Evolutionary conservation across 352 stramenopile species (phyloP).

Genomic region (Globisporangium viniferum): DNA sequence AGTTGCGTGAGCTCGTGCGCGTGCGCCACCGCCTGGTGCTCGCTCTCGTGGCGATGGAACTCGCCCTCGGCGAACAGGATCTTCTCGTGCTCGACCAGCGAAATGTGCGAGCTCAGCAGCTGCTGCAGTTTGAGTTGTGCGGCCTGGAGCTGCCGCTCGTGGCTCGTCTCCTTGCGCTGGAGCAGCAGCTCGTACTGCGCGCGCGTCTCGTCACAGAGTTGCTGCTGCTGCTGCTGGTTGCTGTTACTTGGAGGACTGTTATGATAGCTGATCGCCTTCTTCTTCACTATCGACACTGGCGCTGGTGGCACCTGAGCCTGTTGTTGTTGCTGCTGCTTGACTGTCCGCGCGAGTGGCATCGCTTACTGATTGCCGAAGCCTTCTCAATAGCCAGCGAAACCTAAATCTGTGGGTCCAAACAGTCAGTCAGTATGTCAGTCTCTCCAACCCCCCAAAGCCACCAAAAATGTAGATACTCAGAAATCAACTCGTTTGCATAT

Average conservation of each 20-base stretch:
- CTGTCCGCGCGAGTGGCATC: slow-evolving; percentile 2
- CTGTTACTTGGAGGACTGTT: not conserved
- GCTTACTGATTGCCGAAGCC: not conserved
- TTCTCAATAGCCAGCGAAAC: not conserved
- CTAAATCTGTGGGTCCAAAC: not conserved
- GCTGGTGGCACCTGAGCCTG: not conserved
- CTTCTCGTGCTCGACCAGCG: slow-evolving; percentile 52
- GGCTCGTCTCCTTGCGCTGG: slow-evolving; percentile 32
- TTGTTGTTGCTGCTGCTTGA: not conserved
- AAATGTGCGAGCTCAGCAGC: slow-evolving; percentile 42
- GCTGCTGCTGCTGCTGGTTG: slow-evolving; percentile 15
- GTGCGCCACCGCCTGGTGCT: slow-evolving; percentile 21
- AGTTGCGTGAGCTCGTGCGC: slow-evolving; percentile 26
- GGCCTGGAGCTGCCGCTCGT: slow-evolving; percentile 41
- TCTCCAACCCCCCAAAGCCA: not conserved
- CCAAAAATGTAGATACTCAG: not conserved
- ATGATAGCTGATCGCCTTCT: slow-evolving; percentile 20
- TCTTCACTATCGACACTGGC: slow-evolving; percentile 18
- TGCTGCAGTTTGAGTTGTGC: slow-evolving; percentile 42
- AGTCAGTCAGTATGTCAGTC: not conserved
- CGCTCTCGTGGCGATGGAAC: slow-evolving; percentile 24
- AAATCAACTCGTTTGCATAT: not conserved
- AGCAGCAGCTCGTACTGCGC: slow-evolving; percentile 51
- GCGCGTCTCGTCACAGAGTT: slow-evolving; percentile 55
- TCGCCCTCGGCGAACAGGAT: slow-evolving; percentile 24